These are phyloP conservation scores for Aquanectria penicillioides DNA, from an alignment of 2,329 filamentous ascomycete genomes.

Conservation along the genomic window DNA sequence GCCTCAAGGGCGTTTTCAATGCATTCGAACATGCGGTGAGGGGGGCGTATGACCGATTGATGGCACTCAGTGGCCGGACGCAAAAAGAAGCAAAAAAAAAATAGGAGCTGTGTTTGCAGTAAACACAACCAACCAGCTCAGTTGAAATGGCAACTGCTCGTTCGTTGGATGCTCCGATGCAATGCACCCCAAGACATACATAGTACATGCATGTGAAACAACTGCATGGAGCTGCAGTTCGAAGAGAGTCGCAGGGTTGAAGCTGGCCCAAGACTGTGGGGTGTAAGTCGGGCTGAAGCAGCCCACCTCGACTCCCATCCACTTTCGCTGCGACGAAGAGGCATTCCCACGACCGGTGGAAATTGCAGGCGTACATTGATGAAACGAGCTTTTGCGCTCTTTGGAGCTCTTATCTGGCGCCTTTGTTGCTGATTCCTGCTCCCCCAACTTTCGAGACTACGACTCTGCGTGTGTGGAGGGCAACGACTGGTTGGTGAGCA, in stretches of 20 bases:
- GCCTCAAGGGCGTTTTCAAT: not conserved
- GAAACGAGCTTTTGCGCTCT: too few species aligned
- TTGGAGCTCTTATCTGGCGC: too few species aligned
- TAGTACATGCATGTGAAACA: constrained; percentile 15
- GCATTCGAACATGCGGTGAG: constrained; percentile 14
- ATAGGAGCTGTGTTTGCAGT: not conserved
- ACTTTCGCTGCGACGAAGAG: not conserved
- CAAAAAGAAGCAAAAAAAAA: not conserved
- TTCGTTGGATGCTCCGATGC: not conserved
- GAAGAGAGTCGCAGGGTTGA: not conserved
- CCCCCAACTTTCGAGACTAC: too few species aligned
- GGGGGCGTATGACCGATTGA: not conserved
- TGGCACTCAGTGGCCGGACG: not conserved
- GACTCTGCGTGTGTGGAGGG: not conserved
- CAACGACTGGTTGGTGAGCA: not conserved
- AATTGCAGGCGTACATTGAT: too few species aligned
- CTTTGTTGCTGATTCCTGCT: too few species aligned
- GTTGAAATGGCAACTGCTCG: not conserved
- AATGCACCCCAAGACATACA: constrained; percentile 10
- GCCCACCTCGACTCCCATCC: not conserved
- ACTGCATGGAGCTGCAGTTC: not conserved
- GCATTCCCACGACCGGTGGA: not conserved
- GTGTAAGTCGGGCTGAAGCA: not conserved
- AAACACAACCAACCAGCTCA: constrained; percentile 2
- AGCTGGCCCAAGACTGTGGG: constrained; percentile 10